Evolutionary conservation across 371 early-diverging fungal species (phyloP), one percentile per base, ranked within the genome.

Genomic region (Syncephalastrum contaminatum): DNA sequence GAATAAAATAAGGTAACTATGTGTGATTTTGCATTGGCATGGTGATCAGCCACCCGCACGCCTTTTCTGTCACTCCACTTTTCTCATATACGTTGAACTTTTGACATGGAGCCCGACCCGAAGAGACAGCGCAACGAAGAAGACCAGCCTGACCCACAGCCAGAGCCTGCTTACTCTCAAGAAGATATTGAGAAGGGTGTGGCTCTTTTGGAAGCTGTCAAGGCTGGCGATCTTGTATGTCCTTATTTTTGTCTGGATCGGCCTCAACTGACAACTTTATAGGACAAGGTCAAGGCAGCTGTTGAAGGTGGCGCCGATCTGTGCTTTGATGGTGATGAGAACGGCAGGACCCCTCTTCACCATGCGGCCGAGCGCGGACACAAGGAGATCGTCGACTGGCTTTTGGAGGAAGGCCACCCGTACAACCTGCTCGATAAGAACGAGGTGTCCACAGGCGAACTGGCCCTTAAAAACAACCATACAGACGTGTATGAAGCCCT

Each of bases 391-490:
- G 80, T 90, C 18, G 76, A 81, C 55, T 72, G 75, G 70, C 59
- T 83, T 12, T 54, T 86, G 22, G 63, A 69, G 13, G 75, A 83
- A 66, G 70, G 83, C 15, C 86, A 85, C 54, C 84, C 77, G 13
- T 81, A 75, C 53, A 81, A 77, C 54, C 49, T 81, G 44, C 54
- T 73, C 8, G 78, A 76, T 46, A 62, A 68, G 43, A 36, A 56
- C 10, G 68, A 80, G 36, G 69, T 79, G 10, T 67, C 80, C 15
- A 74, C 80, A 14, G 80, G 76, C 53, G 82, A 83, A 55, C 64
- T 81, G 20, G 84, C 84, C 4, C 55, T 85, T 13, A 60, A 81
- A 8, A 73, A 79, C 64, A 41, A 81, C 63, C 58, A 83, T 68
- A 48, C 75, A 0, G 58, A 62, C 41, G 58, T 79, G 2, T 79